phyloP scores from a whole-genome alignment of 176 grass and related monocot genomes.

The Oryza australiensis region DNA sequence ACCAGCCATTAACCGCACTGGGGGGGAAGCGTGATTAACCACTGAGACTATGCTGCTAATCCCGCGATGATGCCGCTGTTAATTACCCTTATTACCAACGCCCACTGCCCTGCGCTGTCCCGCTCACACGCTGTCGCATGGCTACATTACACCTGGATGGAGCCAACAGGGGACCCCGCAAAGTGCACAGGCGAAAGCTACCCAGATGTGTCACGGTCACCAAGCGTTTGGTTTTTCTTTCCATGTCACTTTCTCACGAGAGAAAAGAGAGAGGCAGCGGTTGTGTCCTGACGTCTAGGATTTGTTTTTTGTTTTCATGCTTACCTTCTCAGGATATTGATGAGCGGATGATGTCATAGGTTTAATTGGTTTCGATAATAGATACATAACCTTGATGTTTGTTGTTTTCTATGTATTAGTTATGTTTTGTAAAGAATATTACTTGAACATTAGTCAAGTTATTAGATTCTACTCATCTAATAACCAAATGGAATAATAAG shows the following conservation, averaged over 20 bases:
- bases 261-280: no score
- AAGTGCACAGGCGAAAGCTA: constrained; percentile 16
- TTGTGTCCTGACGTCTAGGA: neutral
- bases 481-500: no score
- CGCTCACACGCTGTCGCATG: no score
- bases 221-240: neutral
- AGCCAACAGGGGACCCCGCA: neutral
- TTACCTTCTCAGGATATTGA: neutral
- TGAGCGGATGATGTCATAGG: no score
- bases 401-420: no score
- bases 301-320: neutral
- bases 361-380: no score
- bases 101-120: neutral
- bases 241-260: neutral
- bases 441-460: no score
- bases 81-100: neutral
- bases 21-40: neutral
- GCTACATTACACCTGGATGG: no score
- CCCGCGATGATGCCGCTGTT: neutral
- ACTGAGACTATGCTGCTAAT: neutral
- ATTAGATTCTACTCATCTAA: accelerated
- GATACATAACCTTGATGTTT: no score
- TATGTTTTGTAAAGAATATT: no score
- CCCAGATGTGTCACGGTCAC: neutral
- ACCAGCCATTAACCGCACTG: neutral